Evolutionary conservation across 495 filamentous ascomycete species (phyloP), one percentile per base, ranked within the genome.

Genomic region (Ascodesmis nigricans): DNA sequence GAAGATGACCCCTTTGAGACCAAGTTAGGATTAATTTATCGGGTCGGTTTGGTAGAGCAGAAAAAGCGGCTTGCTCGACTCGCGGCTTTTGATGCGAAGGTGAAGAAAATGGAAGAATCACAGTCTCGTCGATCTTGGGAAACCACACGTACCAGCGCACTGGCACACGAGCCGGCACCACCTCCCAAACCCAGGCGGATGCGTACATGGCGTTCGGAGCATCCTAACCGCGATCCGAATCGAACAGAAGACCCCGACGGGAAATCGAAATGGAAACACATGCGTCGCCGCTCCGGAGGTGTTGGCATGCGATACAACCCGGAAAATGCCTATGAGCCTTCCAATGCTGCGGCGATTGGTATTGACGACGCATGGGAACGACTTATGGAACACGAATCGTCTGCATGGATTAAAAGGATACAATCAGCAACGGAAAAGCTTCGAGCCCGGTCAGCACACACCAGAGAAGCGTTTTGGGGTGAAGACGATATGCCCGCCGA

Each of bases 1-100:
- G 87, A 99, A 54, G 87, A 99, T 53, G 81, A 87, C 33, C 73
- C 78, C 1, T 99, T 99, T 48, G 87, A 99, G 50, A 93, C 83
- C 75, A 92, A 92, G 47, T 63, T 99, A 14, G 78, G 80, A 0
- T 66, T 73, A 43, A 99, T 95, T 30, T 95, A 95, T 46, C 71
- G 84, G 4, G 65, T 74, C 14, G 87, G 90, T 1, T 58, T 91
- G 15, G 59, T 80, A 31, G 87, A 99, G 47, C 80, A 93, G 55
- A 67, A 71, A 49, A 84, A 93, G 49, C 67, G 87, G 9, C 57
- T 83, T 39, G 84, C 83, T 8, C 67, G 87, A 16, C 80, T 91
- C 55, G 79, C 91, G 27, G 84, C 87, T 0, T 95, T 83, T 56
- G 55, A 68, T 4, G 57, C 90, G 29, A 99, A 99, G 46, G 64